Evolutionary conservation across 1,284 basidiomycete species (phyloP), one percentile per base, ranked within the genome.

Genomic region (Cutaneotrichosporon mucoides): DNA sequence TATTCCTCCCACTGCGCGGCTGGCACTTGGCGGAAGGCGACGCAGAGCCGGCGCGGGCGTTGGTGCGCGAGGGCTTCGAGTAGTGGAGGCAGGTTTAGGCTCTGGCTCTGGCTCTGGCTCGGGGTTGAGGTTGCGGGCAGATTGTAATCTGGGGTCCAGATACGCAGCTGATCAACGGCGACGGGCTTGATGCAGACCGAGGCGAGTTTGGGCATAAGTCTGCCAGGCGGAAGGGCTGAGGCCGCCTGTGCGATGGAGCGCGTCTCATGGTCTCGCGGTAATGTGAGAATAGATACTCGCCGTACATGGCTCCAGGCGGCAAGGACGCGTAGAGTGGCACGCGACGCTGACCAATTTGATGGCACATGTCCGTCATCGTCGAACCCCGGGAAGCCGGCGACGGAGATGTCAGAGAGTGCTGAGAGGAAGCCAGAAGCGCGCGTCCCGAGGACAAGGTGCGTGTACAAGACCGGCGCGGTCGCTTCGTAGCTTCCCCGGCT

Each of bases 1-100:
- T 73, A 67, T 9, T 53, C 55, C 38, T 69, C 64, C 69, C 68
- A 72, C 10, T 66, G 36, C 5, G 43, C 44, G 5, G 62, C 62
- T 2, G 61, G 56, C 3, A 72, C 58, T 5, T 68, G 59, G 11
- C 64, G 58, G 62, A 67, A 71, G 1, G 62, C 44, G 9, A 69
- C 34, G 57, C 68, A 72, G 3, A 71, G 59, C 33, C 55, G 59
- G 1, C 12, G 12, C 0, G 69, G 67, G 6, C 44, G 37, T 6
- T 62, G 54, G 5, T 56, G 44, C 35, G 59, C 52, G 1, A 71
- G 60, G 11, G 57, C 51, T 40, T 67, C 65, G 15, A 71, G 55
- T 33, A 73, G 64, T 2, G 64, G 47, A 13, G 68, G 70, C 24
- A 24, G 42, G 15, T 60, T 63, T 1, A 33, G 49, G 34, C 44